Percentiles rank a stretch among this genome's conserved stretches.
Evolutionary conservation across 2,329 filamentous ascomycete species (phyloP).

Genomic region (Aureobasidium sp.): DNA sequence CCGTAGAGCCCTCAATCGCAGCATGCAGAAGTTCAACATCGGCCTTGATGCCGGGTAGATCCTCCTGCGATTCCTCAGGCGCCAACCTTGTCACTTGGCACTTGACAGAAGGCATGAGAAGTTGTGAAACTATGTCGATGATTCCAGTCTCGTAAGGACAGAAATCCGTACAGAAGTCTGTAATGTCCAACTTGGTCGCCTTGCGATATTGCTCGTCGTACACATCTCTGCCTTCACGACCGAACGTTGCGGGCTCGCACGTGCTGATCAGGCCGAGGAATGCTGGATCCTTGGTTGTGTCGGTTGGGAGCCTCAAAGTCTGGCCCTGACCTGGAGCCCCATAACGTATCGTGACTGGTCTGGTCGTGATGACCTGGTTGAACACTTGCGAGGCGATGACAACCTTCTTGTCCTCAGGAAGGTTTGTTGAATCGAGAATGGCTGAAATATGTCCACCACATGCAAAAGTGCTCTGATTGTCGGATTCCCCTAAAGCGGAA

Average conservation of each 20-base stretch:
- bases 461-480: background rate
- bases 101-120: conserved; percentile 33
- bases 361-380: background rate
- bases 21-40: background rate
- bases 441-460: conserved; percentile 5
- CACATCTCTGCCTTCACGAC: conserved; percentile 39
- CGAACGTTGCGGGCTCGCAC: conserved; percentile 44
- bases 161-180: conserved; percentile 44
- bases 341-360: conserved; percentile 11
- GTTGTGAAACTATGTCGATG: conserved; percentile 43
- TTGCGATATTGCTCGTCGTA: conserved; percentile 48
- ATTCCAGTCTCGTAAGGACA: conserved; percentile 47
- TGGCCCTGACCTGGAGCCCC: background rate
- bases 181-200: conserved; percentile 45
- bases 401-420: background rate
- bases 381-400: background rate
- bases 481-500: background rate
- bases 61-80: background rate
- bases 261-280: conserved; percentile 17
- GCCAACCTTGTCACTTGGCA: background rate
- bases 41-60: background rate
- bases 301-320: background rate
- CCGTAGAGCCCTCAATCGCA: background rate
- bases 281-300: background rate
- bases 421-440: background rate